Evolutionary conservation across 1,139 yeast genomes (phyloP), one percentile per base, ranked within the genome.

Genomic region (Ogataea hybrid): DNA sequence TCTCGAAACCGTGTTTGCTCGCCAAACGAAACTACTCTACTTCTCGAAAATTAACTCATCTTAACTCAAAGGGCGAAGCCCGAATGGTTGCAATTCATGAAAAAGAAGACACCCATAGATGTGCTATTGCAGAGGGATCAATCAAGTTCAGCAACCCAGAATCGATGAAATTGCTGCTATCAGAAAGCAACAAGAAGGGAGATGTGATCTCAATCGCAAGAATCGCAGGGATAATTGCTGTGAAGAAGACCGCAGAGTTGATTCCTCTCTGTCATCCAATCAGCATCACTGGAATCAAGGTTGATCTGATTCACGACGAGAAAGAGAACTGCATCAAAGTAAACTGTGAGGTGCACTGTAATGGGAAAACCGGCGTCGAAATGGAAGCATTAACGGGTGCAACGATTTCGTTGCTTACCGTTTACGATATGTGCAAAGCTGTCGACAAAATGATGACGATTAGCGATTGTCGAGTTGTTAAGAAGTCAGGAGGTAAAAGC

Each of bases 371-470:
- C 0, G 79, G 79, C 0, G 79, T 74, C 9, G 79, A 74, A 49
- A 74, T 74, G 79, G 79, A 74, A 50, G 79, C 79, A 0, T 46
- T 74, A 20, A 59, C 66, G 1, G 79, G 79, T 0, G 70, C 65
- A 6, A 61, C 64, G 28, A 61, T 67, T 8, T 59, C 73, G 1
- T 54, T 73, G 33, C 57, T 68, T 25, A 73, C 78, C 7, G 59
- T 74, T n/a, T 74, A 74, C 45, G 79, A 74, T 50, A 74, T 74
- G 79, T 73, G 78, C 52, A 74, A 74, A 50, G 77, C 78, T 1
- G 74, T 71, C n/a, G 79, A 74, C 50, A 65, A 69, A 50, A 52
- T 51, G 21, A 74, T 74, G 77, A 54, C 56, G 3, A 62, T 74
- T 3, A 51, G 54, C 0, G 61, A 61, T 22, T 60, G 72, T 6